Base-by-base conservation (phyloP, 2,329 filamentous ascomycete species). In the Phialocephala subalpina region DNA sequence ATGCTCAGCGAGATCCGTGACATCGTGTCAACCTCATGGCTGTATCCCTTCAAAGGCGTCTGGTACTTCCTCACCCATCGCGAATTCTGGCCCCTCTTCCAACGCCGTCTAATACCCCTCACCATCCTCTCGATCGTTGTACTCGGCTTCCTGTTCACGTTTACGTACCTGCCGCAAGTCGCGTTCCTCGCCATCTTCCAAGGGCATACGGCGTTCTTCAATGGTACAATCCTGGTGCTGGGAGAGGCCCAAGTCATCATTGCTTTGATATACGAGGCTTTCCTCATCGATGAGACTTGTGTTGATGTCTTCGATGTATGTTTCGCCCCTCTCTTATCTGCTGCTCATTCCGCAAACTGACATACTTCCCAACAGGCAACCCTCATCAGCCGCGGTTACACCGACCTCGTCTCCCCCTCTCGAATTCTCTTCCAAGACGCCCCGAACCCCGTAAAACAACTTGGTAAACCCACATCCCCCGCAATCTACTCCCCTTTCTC, bases 101-200 rank as follows among this genome's bases (percentile, higher is more conserved):
- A 87, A 64, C 84, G 91, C 27, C 89, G 94, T 18, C 82, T 99
- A 2, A 80, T 98, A 0, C 94, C 95, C 0, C 85, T 97, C 33
- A 87, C 92, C 2, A 81, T 97, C 16, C 90, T 97, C 14, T 97
- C 94, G 0, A 82, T 90, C 16, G 87, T 96, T 62, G 91, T 97
- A 16, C 92, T 97, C 68, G 82, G 90, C n/a, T 83, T 97, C 22
- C 87, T 98, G 22, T 98, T 98, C 78, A 83, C 93, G 14, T 97
- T 96, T 78, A 84, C 93, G 0, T 98, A 97, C 73, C 80, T 97
- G 2, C 95, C 95, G 0, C 93, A 98, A 77, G 93, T 93, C 63
- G 92, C 92, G 1, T 92, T 99, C 74, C 86, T 99, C 25, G 90
- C 92, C 18, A 87, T 98, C 71, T 98, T 97, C 77, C 94, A 98